Base-by-base conservation (phyloP, 2,329 filamentous ascomycete genomes). In the Penicillium sp. region DNA sequence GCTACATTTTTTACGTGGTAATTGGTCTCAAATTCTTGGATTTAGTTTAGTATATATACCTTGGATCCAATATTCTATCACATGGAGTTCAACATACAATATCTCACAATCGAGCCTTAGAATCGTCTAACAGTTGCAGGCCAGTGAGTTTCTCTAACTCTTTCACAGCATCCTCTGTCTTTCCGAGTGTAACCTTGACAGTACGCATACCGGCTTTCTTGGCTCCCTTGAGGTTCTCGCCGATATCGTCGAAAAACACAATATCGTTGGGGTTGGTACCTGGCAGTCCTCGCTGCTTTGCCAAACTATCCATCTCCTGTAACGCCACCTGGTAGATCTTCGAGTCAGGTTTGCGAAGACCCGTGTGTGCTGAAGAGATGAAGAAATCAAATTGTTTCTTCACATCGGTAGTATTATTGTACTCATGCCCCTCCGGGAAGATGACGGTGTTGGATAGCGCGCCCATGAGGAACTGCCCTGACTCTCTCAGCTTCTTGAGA, bases 181-280 rank as follows among this genome's bases (percentile, higher is more conserved):
- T 85, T 1, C 92, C 92, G 27, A 97, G 75, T 8, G 83, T 78
- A 1, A 97, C 94, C 74, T 93, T 96, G 60, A 97, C 82, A 0
- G 93, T 97, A 52, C 81, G 75, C 71, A 97, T 87, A 0, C 93
- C 93, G 21, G 86, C 77, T 45, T 81, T 81, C 73, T 81, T 89
- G 1, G 86, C 94, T 42, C 82, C 87, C 78, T 92, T 94, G 54
- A 97, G 73, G 70, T 99, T 99, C 73, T 92, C 87, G 1, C 94
- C 94, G 70, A 99, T 96, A 65, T 97, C 92, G 70, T 97, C 94
- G 46, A 97, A 75, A 70, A 99, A 99, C 4, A 96, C 75, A 42
- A 97, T 79, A 51, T 97, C 90, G 0, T 77, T 76, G 0, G 88
- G 76, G 52, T 76, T 72, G 8, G 95, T 77, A 77, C 5, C 73